Base-by-base conservation (phyloP, 1,139 yeast species). In the Magnusiomyces tetraspermus region DNA sequence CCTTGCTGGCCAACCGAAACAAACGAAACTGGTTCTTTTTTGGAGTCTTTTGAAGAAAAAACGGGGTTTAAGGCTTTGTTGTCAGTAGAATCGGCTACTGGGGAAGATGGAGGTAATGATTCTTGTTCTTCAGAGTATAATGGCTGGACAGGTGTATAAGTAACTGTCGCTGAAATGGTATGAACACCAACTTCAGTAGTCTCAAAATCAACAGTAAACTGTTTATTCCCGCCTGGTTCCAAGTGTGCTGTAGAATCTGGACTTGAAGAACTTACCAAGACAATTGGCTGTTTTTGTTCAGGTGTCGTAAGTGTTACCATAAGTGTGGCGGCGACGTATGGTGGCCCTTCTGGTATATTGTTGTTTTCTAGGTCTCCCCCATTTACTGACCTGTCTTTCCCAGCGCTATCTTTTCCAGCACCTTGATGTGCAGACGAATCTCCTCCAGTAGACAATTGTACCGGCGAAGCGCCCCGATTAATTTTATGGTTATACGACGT, bases 121-220 rank as follows among this genome's bases (percentile, higher is more conserved):
- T n/a, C n/a, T n/a, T n/a, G n/a, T n/a, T 36, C 15, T 36, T 36
- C 40, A 10, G 40, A n/a, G 40, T n/a, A 13, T 6, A 36, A 10
- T 5, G 40, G 40, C 40, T 36, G 40, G 28, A 45, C 24, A 10
- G 55, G 57, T 15, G 49, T 55, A 55, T 64, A 63, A 11, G 60
- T 52, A 41, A 65, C 58, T 8, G 61, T 55, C 15, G 64, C 63
- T 2, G 59, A 55, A 26, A 68, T 57, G n/a, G 59, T 58, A 53
- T 68, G 68, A 23, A 57, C 50, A 2, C 72, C 72, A 1, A 65
- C 55, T 24, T 59, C 64, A 6, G 56, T 56, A 15, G 68, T 59
- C 49, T 66, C 69, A 51, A 61, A 63, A 24, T 58, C 56, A 5
- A 67, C 57, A n/a, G 58, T 54, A 28, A 57, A 59, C 51, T 63